Evolutionary conservation across 2,329 filamentous ascomycete genomes (phyloP).

Genomic region (Huntiella bhutanensis): DNA sequence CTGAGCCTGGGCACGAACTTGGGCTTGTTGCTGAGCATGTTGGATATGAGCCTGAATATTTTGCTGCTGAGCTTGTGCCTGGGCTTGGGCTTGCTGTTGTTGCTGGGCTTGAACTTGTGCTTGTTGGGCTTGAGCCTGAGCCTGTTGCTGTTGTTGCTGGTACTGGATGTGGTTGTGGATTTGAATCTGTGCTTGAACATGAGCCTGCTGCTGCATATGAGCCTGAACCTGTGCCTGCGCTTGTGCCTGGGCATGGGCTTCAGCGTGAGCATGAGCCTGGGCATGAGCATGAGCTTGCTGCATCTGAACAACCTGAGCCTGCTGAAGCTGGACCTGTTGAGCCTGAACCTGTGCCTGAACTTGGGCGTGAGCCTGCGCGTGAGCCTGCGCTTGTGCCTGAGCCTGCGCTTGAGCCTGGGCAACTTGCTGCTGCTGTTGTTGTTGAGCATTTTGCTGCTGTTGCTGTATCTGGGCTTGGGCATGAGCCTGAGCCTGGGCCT

Average conservation of each 20-base stretch:
- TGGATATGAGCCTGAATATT: constrained; percentile 3
- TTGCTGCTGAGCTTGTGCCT: constrained; percentile 1
- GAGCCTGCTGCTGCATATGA: constrained; percentile 6
- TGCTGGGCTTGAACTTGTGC: constrained; percentile 3
- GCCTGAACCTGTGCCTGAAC: background rate
- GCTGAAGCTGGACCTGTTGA: constrained; percentile 3
- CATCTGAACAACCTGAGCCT: constrained; percentile 4
- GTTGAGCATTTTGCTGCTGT: background rate
- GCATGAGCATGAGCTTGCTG: constrained; percentile 4
- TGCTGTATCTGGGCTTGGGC: background rate
- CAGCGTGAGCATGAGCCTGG: constrained; percentile 4
- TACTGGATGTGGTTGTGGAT: background rate
- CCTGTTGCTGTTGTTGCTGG: constrained; percentile 2
- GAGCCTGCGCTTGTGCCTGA: constrained; percentile 5
- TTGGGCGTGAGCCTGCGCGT: constrained; percentile 3
- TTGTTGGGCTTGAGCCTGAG: constrained; percentile 6
- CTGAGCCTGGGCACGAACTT: constrained; percentile 1
- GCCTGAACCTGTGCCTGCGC: constrained; percentile 4
- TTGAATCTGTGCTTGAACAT: constrained; percentile 5
- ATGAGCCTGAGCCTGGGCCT: background rate
- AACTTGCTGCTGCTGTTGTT: background rate
- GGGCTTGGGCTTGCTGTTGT: constrained; percentile 2
- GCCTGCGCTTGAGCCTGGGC: constrained; percentile 4
- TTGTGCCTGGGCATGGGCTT: constrained; percentile 6
- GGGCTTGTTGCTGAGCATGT: constrained; percentile 1